Evolutionary conservation across 2,329 filamentous ascomycete species (phyloP).

Genomic region (Fusarium bactridioides): DNA sequence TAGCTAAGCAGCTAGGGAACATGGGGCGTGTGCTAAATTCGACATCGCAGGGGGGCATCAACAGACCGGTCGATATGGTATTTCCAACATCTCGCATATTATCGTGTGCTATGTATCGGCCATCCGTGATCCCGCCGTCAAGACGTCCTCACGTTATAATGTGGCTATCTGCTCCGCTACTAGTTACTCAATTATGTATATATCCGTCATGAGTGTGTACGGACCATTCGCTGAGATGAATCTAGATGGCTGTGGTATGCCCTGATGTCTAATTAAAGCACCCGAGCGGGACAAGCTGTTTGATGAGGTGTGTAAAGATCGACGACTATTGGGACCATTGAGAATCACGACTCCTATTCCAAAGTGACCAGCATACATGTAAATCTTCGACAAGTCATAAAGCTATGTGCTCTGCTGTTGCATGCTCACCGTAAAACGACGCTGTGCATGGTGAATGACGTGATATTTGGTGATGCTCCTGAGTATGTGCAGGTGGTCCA

Average conservation of each 20-base stretch:
- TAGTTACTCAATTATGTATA: neutral
- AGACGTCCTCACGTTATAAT: neutral
- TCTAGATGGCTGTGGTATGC: neutral
- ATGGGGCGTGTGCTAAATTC: constrained; percentile 38
- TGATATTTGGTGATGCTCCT: neutral
- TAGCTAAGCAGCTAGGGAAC: constrained; percentile 5
- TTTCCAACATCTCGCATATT: constrained; percentile 18
- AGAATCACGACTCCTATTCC: neutral
- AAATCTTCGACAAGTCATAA: neutral
- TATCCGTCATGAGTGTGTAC: neutral
- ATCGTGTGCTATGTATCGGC: neutral
- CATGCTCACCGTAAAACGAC: neutral
- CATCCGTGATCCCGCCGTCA: constrained; percentile 12
- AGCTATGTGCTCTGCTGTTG: neutral
- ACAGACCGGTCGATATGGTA: constrained; percentile 26
- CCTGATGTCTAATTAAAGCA: constrained; percentile 17
- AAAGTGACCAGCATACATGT: neutral
- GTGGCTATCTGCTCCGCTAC: neutral
- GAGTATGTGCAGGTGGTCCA: neutral
- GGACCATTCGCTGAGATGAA: neutral
- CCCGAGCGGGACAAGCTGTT: neutral
- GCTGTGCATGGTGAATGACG: neutral
- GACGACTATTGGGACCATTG: constrained; percentile 2
- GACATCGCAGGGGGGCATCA: constrained; percentile 34
- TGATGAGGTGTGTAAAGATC: constrained; percentile 24